These are phyloP conservation scores for Prinsepia uniflora DNA, from an alignment of 306 rosid species.

Conservation along the genomic window DNA sequence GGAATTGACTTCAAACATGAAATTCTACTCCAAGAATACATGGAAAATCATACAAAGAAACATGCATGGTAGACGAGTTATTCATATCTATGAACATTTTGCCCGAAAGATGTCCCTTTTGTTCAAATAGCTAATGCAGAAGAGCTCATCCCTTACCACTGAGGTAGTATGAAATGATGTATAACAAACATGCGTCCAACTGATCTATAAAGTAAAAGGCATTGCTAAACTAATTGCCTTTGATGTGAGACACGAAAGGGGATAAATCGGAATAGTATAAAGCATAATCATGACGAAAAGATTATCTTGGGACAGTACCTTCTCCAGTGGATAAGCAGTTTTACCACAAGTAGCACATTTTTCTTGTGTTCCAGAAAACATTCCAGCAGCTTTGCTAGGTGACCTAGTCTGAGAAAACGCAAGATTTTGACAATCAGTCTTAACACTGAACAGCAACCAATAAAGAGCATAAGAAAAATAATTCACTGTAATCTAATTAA, in stretches of 20 bases:
- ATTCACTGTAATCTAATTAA: conserved; percentile 16
- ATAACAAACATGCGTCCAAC: not conserved
- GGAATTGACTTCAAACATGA: not conserved
- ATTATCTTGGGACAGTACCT: conserved; percentile 44
- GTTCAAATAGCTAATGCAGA: not conserved
- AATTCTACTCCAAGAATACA: conserved; percentile 1
- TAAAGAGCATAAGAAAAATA: not conserved
- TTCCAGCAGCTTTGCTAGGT: conserved; percentile 89
- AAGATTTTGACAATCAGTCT: conserved; percentile 25
- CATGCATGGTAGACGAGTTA: not conserved
- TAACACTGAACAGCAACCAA: conserved; percentile 21
- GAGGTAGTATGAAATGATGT: not conserved
- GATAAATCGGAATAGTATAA: not conserved
- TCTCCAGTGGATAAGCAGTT: conserved; percentile 93
- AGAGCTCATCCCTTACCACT: not conserved
- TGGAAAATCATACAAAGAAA: not conserved
- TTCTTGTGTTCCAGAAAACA: conserved; percentile 96
- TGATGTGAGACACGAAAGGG: not conserved
- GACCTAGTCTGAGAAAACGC: conserved; percentile 70
- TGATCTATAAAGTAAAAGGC: not conserved
- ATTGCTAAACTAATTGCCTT: not conserved
- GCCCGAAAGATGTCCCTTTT: not conserved
- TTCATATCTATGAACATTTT: not conserved
- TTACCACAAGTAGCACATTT: conserved; percentile 92
- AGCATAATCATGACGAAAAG: not conserved